A percentile compares a stretch with the other conserved stretches of the same genome.
Evolutionary conservation across 139 green algal species (phyloP).

Genomic region (Closterium sp.): DNA sequence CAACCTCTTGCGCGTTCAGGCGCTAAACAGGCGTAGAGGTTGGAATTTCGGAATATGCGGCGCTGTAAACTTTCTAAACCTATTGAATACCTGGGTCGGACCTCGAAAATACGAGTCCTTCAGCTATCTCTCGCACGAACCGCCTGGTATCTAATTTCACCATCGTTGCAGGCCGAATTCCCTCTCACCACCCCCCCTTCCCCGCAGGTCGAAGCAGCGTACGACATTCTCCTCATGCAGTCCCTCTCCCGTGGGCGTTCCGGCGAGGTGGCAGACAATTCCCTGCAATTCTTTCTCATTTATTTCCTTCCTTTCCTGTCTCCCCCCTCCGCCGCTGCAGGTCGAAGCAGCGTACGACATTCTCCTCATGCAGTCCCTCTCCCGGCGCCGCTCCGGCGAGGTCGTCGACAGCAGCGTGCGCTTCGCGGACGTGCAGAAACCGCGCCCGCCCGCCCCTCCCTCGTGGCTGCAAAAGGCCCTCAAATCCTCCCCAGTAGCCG

Average conservation of each 20-base stretch:
- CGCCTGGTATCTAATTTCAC: too few relatives aligned
- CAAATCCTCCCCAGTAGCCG: conserved; percentile 56
- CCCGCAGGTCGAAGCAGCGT: conserved; percentile 67
- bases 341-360: conserved; percentile 73
- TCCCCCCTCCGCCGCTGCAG: conserved; percentile 29
- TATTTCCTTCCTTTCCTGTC: too few relatives aligned
- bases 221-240: conserved; percentile 77
- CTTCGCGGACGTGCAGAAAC: conserved; percentile 59
- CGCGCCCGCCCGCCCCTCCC: background rate
- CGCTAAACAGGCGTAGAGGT: too few relatives aligned
- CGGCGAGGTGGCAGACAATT: conserved; percentile 43
- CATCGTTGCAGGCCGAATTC: too few relatives aligned
- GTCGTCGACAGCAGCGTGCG: conserved; percentile 48
- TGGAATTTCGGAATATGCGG: too few relatives aligned
- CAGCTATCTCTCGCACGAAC: too few relatives aligned
- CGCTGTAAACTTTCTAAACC: too few relatives aligned
- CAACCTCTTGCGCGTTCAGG: too few relatives aligned
- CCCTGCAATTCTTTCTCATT: background rate
- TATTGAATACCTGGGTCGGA: too few relatives aligned
- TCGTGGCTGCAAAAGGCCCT: conserved; percentile 13
- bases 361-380: conserved; percentile 77
- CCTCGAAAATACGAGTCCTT: too few relatives aligned
- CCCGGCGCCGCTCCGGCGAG: conserved; percentile 63
- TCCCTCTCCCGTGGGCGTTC: conserved; percentile 68
- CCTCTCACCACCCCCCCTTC: too few relatives aligned